Conservation (phyloP, 2,329 filamentous ascomycete species). For the Penicillium thymicola region DNA sequence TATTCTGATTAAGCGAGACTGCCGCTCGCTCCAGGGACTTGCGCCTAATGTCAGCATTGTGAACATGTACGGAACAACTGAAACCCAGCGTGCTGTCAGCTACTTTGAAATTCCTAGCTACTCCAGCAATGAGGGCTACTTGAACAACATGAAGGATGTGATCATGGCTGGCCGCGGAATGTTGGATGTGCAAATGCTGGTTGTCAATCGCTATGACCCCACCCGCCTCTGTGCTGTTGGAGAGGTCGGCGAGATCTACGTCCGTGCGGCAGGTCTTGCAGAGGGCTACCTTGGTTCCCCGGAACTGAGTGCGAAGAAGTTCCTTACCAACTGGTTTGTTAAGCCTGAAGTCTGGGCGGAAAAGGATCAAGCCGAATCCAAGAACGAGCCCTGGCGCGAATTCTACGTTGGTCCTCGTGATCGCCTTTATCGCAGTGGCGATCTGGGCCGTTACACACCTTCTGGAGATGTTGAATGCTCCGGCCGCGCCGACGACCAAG, state of each 20-base stretch:
- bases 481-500: conserved; percentile 80
- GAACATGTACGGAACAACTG: conserved; percentile 87
- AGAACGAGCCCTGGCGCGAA: conserved; percentile 69
- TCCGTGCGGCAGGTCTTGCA: conserved; percentile 78
- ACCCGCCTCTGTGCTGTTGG: conserved; percentile 73
- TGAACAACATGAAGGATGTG: conserved; percentile 67
- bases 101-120: conserved; percentile 74
- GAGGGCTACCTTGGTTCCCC: conserved; percentile 69
- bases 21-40: conserved; percentile 69
- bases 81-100: conserved; percentile 75
- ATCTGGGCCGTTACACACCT: conserved; percentile 71
- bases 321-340: conserved; percentile 82
- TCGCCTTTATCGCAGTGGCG: conserved; percentile 81
- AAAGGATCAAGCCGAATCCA: conserved; percentile 55
- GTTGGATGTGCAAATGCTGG: conserved; percentile 81
- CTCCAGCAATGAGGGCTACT: conserved; percentile 59
- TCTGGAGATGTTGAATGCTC: conserved; percentile 72
- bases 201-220: conserved; percentile 68
- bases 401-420: conserved; percentile 81
- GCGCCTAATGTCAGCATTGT: conserved; percentile 72
- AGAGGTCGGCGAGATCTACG: conserved; percentile 78
- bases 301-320: conserved; percentile 70
- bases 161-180: conserved; percentile 85
- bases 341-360: conserved; percentile 68
- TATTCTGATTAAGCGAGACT: conserved; percentile 80